phyloP scores from a whole-genome alignment of 1,284 basidiomycete genomes.

The Lignosus rhinocerotis region DNA sequence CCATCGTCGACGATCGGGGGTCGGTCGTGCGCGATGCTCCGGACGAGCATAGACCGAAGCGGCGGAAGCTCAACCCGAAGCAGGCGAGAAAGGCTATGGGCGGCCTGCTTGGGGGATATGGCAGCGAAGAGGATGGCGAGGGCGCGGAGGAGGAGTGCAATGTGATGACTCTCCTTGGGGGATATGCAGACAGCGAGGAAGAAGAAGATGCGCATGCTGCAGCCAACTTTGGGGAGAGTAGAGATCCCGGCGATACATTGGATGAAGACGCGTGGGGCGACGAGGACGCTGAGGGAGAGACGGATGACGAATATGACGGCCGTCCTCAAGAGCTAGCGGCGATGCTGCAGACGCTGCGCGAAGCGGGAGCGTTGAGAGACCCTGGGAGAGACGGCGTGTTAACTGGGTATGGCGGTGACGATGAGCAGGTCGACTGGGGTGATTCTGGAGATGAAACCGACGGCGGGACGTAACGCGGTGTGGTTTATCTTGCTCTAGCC shows the following conservation, averaged over 20 bases:
- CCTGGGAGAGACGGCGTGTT: conserved; percentile 27
- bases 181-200: conserved; percentile 56
- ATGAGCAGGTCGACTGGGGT: conserved; percentile 64
- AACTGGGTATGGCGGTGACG: conserved; percentile 37
- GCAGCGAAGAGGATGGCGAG: conserved; percentile 52
- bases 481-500: too few relatives aligned
- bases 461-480: background rate
- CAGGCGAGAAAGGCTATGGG: conserved; percentile 55
- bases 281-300: conserved; percentile 34
- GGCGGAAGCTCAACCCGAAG: conserved; percentile 50
- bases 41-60: conserved; percentile 45
- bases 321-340: conserved; percentile 47
- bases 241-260: background rate
- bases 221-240: background rate
- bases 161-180: conserved; percentile 49
- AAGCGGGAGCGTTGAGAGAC: conserved; percentile 39
- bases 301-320: conserved; percentile 31
- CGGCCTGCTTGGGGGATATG: conserved; percentile 65
- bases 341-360: conserved; percentile 51
- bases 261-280: conserved; percentile 25
- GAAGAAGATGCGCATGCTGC: conserved; percentile 27
- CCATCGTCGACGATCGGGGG: conserved; percentile 54
- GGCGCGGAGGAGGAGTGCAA: conserved; percentile 34
- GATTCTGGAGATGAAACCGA: conserved; percentile 49
- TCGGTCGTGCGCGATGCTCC: conserved; percentile 37